Percentiles rank a stretch among this genome's conserved stretches.
Evolutionary conservation across 352 stramenopile genomes (phyloP).

Genomic region (Globisporangium nagaii): DNA sequence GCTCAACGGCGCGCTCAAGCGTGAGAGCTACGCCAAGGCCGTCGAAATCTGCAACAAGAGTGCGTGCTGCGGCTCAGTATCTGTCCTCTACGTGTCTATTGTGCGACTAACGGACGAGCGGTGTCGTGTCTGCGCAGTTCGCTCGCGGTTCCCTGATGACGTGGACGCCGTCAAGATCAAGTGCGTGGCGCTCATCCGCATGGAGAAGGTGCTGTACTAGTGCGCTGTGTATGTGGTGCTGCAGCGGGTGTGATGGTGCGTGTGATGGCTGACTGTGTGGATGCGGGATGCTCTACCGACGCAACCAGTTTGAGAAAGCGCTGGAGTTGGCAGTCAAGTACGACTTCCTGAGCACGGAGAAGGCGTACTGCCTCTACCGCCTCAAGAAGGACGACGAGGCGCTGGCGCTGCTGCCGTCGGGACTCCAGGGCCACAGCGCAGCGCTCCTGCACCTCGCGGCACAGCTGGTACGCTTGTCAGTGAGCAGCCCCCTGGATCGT

Average conservation of each 20-base stretch:
- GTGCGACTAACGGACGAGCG: neutral
- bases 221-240: neutral
- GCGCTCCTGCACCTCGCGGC: constrained; percentile 62
- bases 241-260: neutral
- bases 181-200: constrained; percentile 72
- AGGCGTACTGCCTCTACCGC: constrained; percentile 77
- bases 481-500: too few species aligned
- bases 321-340: constrained; percentile 73
- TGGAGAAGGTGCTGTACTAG: constrained; percentile 63
- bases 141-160: constrained; percentile 65
- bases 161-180: constrained; percentile 77
- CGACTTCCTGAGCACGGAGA: constrained; percentile 54
- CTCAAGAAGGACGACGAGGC: constrained; percentile 71
- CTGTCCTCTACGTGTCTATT: neutral
- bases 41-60: constrained; percentile 88
- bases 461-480: constrained; percentile 48
- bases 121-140: constrained; percentile 40
- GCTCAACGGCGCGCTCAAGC: constrained; percentile 68
- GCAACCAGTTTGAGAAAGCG: constrained; percentile 78
- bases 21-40: constrained; percentile 72
- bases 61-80: constrained; percentile 14
- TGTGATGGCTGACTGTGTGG: too few species aligned
- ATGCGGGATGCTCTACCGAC: too few species aligned
- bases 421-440: constrained; percentile 26
- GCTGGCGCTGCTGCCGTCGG: constrained; percentile 29